A percentile compares a stretch with the other conserved stretches of the same genome.
Conservation (phyloP, 352 stramenopile genomes). For the Saprolegnia diclina region DNA sequence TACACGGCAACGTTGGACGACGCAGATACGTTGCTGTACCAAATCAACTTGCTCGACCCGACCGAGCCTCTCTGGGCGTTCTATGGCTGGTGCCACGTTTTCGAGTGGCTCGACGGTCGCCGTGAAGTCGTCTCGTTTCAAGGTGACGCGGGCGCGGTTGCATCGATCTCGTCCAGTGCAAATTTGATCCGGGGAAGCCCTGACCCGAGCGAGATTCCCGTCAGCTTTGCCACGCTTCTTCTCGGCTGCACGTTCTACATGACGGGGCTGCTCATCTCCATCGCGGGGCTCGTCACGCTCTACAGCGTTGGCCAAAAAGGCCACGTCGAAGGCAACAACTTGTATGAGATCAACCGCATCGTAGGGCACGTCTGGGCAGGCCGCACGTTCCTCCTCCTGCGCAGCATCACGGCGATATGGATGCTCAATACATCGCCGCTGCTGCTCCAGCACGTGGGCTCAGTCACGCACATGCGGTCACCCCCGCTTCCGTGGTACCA, state of each 20-base stretch:
- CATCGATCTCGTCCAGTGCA: neutral
- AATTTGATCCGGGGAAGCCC: neutral
- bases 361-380: constrained; percentile 4
- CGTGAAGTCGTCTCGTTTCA: constrained; percentile 13
- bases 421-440: constrained; percentile 10
- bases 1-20: neutral
- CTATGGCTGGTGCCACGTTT: constrained; percentile 8
- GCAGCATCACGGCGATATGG: neutral
- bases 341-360: constrained; percentile 16
- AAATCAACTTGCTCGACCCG: neutral
- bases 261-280: neutral
- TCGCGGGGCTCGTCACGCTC: neutral
- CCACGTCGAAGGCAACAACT: neutral
- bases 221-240: neutral
- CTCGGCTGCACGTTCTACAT: constrained; percentile 6
- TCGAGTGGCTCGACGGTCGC: constrained; percentile 3
- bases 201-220: neutral
- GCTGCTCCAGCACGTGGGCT: neutral
- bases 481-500: constrained; percentile 17
- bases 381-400: constrained; percentile 10
- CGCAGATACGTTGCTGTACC: neutral
- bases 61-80: constrained; percentile 10
- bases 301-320: neutral
- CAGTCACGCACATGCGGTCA: neutral
- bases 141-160: neutral